A percentile compares a stretch with the other conserved stretches of the same genome.
Evolutionary conservation across 495 filamentous ascomycete species (phyloP).

Genomic region (Echria macrotheca): DNA sequence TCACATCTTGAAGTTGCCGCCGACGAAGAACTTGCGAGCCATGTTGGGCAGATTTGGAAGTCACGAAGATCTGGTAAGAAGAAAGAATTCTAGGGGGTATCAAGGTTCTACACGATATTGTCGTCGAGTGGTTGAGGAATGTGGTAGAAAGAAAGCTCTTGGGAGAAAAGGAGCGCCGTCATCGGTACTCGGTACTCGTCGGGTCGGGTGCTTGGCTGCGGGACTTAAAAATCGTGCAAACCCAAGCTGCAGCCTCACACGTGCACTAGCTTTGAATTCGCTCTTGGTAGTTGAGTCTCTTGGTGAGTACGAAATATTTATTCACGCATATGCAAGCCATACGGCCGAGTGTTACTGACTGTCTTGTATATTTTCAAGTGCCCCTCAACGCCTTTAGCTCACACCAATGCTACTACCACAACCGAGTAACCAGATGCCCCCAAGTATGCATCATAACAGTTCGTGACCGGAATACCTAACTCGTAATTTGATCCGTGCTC

Average conservation of each 20-base stretch:
- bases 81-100: background rate
- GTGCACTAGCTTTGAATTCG: background rate
- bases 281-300: too few species aligned
- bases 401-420: too few species aligned
- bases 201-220: slow-evolving; percentile 8
- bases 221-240: slow-evolving; percentile 9
- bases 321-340: too few species aligned
- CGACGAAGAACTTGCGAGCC: slow-evolving; percentile 98
- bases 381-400: too few species aligned
- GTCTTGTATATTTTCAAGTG: too few species aligned
- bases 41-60: slow-evolving; percentile 46
- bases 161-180: background rate
- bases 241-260: slow-evolving; percentile 1
- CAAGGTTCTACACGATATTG: background rate
- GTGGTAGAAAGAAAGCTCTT: slow-evolving; percentile 10
- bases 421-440: too few species aligned
- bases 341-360: too few species aligned
- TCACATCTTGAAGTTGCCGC: slow-evolving; percentile 99
- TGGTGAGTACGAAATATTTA: too few species aligned
- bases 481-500: background rate
- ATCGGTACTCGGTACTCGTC: slow-evolving; percentile 3
- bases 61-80: background rate
- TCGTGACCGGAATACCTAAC: too few species aligned
- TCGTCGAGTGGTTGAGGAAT: background rate
- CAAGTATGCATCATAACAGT: too few species aligned